phyloP scores from a whole-genome alignment of 108 stramenopile species.

The Skeletonema costatum region DNA sequence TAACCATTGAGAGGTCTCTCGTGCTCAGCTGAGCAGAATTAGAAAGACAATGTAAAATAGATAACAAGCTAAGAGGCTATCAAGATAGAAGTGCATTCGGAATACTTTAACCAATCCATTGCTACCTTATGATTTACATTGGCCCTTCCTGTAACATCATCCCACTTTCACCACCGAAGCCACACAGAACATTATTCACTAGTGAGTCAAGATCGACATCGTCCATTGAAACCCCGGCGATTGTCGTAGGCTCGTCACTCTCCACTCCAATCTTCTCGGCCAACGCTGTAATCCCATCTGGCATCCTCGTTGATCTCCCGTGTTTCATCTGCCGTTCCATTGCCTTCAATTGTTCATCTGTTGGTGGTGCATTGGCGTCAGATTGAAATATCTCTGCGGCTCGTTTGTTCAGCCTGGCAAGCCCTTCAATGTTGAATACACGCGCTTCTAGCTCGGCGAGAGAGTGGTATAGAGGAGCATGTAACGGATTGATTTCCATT shows the following conservation, averaged over 20 bases:
- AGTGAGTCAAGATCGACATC: slow-evolving; percentile 39
- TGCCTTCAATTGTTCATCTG: slow-evolving; percentile 45
- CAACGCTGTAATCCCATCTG: slow-evolving; percentile 52
- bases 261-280: slow-evolving; percentile 67
- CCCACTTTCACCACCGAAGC: slow-evolving; percentile 16
- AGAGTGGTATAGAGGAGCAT: slow-evolving; percentile 86
- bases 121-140: not conserved
- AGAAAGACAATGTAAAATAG: not conserved
- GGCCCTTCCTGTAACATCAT: not conserved
- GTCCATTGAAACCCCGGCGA: slow-evolving; percentile 16
- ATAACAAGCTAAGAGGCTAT: not conserved
- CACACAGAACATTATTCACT: slow-evolving; percentile 33
- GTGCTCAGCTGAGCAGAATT: not conserved
- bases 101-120: not conserved
- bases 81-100: not conserved
- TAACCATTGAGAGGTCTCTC: too few species aligned
- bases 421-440: slow-evolving; percentile 83
- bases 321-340: slow-evolving; percentile 52
- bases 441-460: slow-evolving; percentile 86
- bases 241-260: slow-evolving; percentile 24
- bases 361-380: slow-evolving; percentile 57
- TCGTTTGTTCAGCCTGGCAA: slow-evolving; percentile 74
- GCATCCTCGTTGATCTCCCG: slow-evolving; percentile 26
- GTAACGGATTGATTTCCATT: slow-evolving; percentile 73
- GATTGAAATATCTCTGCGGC: slow-evolving; percentile 68